These are phyloP conservation scores for Pseudogymnoascus sp. DNA, from an alignment of 2,329 filamentous ascomycete genomes.

Conservation along the genomic window DNA sequence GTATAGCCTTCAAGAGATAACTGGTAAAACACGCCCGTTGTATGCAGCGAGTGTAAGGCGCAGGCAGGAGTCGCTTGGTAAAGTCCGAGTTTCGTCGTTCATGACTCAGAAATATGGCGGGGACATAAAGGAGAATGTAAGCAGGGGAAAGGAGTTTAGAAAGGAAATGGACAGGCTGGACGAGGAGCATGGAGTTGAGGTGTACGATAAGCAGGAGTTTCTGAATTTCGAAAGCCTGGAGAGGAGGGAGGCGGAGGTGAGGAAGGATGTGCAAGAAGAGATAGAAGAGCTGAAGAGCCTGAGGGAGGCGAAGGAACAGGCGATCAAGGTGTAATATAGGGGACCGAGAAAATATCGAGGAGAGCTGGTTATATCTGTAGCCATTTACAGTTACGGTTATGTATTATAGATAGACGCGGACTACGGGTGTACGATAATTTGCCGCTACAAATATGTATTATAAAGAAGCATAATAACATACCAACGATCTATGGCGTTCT, in stretches of 20 bases:
- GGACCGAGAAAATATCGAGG: not conserved
- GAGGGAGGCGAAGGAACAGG: conserved; percentile 7
- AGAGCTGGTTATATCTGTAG: not conserved
- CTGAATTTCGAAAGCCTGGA: conserved; percentile 3
- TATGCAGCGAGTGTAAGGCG: conserved; percentile 51
- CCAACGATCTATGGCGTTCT: not conserved
- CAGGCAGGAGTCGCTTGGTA: conserved; percentile 40
- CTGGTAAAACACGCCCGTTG: conserved; percentile 31
- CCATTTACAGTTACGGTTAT: not conserved
- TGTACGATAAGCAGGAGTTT: conserved; percentile 34
- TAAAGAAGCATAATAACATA: not conserved
- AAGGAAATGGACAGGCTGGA: conserved; percentile 45
- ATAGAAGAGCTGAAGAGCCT: conserved; percentile 10
- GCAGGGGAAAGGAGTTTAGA: conserved; percentile 52
- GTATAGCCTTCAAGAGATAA: conserved; percentile 64
- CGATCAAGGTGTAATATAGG: not conserved
- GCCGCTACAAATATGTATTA: not conserved
- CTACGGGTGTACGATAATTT: not conserved
- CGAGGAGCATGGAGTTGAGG: conserved; percentile 36
- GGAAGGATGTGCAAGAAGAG: conserved; percentile 11
- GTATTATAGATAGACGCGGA: conserved; percentile 7
- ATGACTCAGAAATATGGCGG: conserved; percentile 20
- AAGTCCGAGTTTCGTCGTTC: conserved; percentile 18
- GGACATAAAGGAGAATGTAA: conserved; percentile 38
- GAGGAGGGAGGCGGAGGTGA: not conserved